A percentile compares a stretch with the other conserved stretches of the same genome.
Conservation (phyloP, 164 flowering plant species). For the Hamamelis virginiana region DNA sequence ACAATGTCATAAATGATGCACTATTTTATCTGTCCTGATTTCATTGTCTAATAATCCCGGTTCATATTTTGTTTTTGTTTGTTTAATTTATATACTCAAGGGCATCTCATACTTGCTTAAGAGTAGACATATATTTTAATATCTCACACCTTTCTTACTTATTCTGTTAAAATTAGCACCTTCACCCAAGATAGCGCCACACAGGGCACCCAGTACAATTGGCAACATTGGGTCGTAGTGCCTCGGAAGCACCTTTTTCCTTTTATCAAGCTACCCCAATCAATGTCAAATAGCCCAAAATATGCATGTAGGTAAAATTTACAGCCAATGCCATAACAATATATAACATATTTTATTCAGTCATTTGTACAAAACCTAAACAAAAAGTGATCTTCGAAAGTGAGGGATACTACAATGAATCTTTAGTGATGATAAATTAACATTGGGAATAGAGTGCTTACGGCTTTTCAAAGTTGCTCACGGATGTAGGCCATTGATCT, state of each 20-base stretch:
- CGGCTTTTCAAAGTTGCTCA: slow-evolving; percentile 33
- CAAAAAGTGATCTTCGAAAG: neutral
- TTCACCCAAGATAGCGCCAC: neutral
- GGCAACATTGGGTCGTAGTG: neutral
- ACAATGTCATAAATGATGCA: neutral
- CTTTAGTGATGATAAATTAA: neutral
- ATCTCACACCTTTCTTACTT: neutral
- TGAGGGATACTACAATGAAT: neutral
- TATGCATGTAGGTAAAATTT: too few species aligned
- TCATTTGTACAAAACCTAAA: neutral
- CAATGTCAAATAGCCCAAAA: too few species aligned
- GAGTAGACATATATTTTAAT: neutral
- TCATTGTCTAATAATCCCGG: neutral
- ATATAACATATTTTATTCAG: too few species aligned
- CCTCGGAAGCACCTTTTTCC: too few species aligned
- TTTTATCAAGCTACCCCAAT: too few species aligned
- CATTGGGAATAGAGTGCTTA: slow-evolving; percentile 5
- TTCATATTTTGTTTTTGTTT: neutral
- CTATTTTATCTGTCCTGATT: neutral
- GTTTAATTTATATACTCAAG: too few species aligned
- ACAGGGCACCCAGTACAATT: neutral
- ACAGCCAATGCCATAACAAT: too few species aligned
- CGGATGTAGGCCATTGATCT: slow-evolving; percentile 46
- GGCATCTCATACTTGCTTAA: neutral
- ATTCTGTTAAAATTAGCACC: too few species aligned